A percentile compares a stretch with the other conserved stretches of the same genome.
phyloP scores from a whole-genome alignment of 768 basidiomycete genomes.

The Phaeolepiota aurea region DNA sequence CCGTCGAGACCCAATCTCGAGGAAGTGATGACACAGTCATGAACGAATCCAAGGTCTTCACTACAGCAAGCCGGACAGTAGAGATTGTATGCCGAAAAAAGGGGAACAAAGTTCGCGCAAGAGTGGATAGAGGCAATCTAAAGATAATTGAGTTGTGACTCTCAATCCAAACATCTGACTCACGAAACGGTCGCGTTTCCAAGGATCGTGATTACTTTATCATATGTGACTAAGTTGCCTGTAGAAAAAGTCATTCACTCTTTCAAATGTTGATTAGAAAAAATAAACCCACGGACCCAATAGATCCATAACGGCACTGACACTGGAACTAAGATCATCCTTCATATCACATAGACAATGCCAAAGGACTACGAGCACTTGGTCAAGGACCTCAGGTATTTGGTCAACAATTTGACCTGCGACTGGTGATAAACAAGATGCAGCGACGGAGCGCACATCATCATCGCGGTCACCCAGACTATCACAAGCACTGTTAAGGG shows the following conservation, averaged over 20 bases:
- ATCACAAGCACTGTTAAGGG: no score
- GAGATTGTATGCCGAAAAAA: constrained; percentile 97
- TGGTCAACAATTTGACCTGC: constrained; percentile 70
- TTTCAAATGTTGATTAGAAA: constrained; percentile 3
- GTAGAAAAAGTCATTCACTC: no score
- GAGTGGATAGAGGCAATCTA: constrained; percentile 72
- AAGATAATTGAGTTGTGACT: background rate
- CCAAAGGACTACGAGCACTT: constrained; percentile 83
- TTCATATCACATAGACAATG: constrained; percentile 86
- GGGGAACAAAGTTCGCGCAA: constrained; percentile 85
- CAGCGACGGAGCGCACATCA: constrained; percentile 93
- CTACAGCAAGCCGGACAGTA: constrained; percentile 87
- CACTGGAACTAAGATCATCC: constrained; percentile 94
- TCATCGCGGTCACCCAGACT: constrained; percentile 90
- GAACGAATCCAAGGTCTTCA: constrained; percentile 82
- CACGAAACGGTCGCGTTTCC: constrained; percentile 65
- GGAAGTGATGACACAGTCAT: constrained; percentile 70
- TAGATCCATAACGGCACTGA: constrained; percentile 95
- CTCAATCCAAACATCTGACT: constrained; percentile 28
- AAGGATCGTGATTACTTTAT: constrained; percentile 69
- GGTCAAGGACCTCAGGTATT: constrained; percentile 61
- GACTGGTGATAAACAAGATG: constrained; percentile 87
- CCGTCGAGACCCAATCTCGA: constrained; percentile 70
- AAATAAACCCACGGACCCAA: constrained; percentile 47
- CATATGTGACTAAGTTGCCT: constrained; percentile 81